phyloP scores from a whole-genome alignment of 1,284 basidiomycete species.

The Cryptococcus sp. region DNA sequence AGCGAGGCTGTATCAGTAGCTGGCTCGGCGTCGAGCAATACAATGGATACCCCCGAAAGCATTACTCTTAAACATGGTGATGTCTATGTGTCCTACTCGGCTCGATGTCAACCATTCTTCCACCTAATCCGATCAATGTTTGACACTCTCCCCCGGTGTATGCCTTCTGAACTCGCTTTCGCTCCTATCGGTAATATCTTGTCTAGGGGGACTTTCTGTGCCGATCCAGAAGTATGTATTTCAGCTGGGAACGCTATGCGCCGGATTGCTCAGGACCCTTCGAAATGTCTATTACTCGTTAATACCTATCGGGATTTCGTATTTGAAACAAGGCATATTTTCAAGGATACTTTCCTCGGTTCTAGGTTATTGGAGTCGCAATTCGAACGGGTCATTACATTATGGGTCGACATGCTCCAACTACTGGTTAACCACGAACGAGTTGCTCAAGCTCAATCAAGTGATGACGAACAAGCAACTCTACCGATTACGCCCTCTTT shows the following conservation, averaged over 20 bases:
- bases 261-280: slow-evolving; percentile 65
- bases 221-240: slow-evolving; percentile 70
- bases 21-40: slow-evolving; percentile 56
- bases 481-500: slow-evolving; percentile 34
- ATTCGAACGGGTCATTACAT: slow-evolving; percentile 56
- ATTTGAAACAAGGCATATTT: slow-evolving; percentile 66
- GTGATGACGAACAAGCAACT: slow-evolving; percentile 10
- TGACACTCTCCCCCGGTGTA: slow-evolving; percentile 77
- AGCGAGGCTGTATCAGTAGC: slow-evolving; percentile 72
- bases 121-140: slow-evolving; percentile 73
- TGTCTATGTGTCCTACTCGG: slow-evolving; percentile 67
- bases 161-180: slow-evolving; percentile 55
- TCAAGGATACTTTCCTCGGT: slow-evolving; percentile 62
- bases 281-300: slow-evolving; percentile 61
- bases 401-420: slow-evolving; percentile 74
- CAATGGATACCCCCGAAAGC: slow-evolving; percentile 41
- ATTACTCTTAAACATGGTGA: slow-evolving; percentile 58
- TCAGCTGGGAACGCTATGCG: slow-evolving; percentile 66
- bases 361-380: slow-evolving; percentile 62
- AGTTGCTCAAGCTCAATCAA: slow-evolving; percentile 27
- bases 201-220: slow-evolving; percentile 73
- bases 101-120: slow-evolving; percentile 61
- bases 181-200: slow-evolving; percentile 72
- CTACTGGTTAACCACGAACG: slow-evolving; percentile 59
- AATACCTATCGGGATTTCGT: slow-evolving; percentile 69